Evolutionary conservation across 176 grass and related monocot genomes (phyloP), one percentile per base, ranked within the genome.

Genomic region (Oryza brachyantha): DNA sequence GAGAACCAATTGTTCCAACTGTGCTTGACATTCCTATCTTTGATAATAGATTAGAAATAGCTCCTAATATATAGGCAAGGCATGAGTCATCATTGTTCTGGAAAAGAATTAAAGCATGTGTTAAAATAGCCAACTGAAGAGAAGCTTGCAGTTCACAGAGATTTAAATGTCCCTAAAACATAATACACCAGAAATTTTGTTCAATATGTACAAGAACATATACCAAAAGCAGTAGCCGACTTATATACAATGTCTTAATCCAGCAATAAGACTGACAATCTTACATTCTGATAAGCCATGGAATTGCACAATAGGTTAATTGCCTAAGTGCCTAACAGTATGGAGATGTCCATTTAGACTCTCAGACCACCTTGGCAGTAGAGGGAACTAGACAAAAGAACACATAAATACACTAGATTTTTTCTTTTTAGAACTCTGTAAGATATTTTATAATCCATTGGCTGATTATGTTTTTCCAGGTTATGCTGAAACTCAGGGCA

Each of bases 61-160:
- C 92, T 72, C 89, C 82, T 84, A 98, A 88, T 64, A 93, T 94
- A 76, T 92, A 98, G 74, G 92, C 89, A 83, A 98, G 89, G 81
- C 95, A 94, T 57, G 90, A 72, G 48, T 98, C 95, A 63, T 98
- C 95, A 85, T 91, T 98, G 62, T 94, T 94, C 95, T 98, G 92
- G 12, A 29, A 24, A 88, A 79, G 81, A 73, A 79, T 69, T 17
- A 31, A 41, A 64, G 34, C 40, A 40, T 88, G 19, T 27, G 71
- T 88, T 80, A 84, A 70, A 80, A 32, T 25, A 40, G 66, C 32
- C 29, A 68, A 34, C 10, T 54, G 10, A 75, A 63, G 24, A 63
- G 22, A 38, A 70, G 46, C 34, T 38, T n/a, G 46, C 37, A 43
- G 19, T 17, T 25, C 55, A 36, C 10, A 7, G 29, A 59, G 25